Percentiles rank a stretch among this genome's conserved stretches.
These are phyloP conservation scores for Hortiboletus campestris DNA, from an alignment of 768 basidiomycete genomes.

Conservation along the genomic window DNA sequence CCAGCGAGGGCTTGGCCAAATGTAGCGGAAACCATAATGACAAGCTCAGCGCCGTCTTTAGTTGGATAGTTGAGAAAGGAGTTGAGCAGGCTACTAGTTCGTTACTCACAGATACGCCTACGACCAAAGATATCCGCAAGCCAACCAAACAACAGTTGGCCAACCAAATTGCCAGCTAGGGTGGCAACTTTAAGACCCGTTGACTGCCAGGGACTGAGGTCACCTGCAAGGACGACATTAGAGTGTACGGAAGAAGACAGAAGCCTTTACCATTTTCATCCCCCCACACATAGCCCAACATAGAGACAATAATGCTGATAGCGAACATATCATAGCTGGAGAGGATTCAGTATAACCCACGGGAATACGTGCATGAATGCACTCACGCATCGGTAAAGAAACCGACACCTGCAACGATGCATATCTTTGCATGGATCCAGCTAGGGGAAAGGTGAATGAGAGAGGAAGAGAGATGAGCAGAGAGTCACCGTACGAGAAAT, in stretches of 20 bases:
- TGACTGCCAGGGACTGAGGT: conserved; percentile 57
- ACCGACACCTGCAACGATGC: conserved; percentile 67
- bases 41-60: conserved; percentile 51
- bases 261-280: conserved; percentile 25
- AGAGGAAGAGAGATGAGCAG: background rate
- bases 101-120: conserved; percentile 71
- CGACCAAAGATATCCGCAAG: conserved; percentile 74
- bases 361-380: conserved; percentile 1
- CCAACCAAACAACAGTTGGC: conserved; percentile 75
- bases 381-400: conserved; percentile 84
- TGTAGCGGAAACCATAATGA: conserved; percentile 74
- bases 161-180: conserved; percentile 68
- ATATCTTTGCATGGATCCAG: conserved; percentile 81
- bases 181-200: conserved; percentile 77
- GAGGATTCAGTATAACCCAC: background rate
- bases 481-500: conserved; percentile 61
- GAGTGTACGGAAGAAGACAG: background rate
- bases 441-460: conserved; percentile 33
- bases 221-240: conserved; percentile 11
- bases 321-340: conserved; percentile 76
- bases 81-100: background rate
- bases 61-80: conserved; percentile 2
- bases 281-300: conserved; percentile 82
- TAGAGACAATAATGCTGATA: conserved; percentile 78
- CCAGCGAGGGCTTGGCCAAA: conserved; percentile 80